phyloP scores from a whole-genome alignment of 164 flowering plant genomes.

The Magnolia sinica region DNA sequence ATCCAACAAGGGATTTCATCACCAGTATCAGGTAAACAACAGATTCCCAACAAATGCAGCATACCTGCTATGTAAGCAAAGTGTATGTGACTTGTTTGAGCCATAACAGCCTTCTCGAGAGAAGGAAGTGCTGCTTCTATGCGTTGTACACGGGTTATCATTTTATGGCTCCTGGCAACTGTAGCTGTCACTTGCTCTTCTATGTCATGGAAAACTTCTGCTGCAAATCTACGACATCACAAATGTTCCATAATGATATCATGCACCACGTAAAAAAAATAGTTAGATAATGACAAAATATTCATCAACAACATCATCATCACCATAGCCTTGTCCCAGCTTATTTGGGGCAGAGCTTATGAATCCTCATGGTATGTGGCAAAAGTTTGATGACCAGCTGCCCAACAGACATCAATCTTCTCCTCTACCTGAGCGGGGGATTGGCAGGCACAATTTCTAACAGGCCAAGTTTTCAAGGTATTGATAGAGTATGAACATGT shows the following conservation, averaged over 20 bases:
- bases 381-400: too few relatives aligned
- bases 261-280: background rate
- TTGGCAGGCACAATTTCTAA: background rate
- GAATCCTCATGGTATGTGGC: too few relatives aligned
- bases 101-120: slow-evolving; percentile 69
- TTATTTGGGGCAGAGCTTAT: too few relatives aligned
- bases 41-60: slow-evolving; percentile 9
- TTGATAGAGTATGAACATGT: background rate
- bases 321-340: background rate
- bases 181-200: slow-evolving; percentile 79
- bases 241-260: slow-evolving; percentile 11
- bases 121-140: slow-evolving; percentile 78
- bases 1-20: too few relatives aligned
- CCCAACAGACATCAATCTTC: too few relatives aligned
- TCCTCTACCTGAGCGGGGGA: background rate
- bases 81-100: slow-evolving; percentile 80
- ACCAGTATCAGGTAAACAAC: slow-evolving; percentile 7
- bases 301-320: background rate
- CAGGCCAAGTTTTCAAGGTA: too few relatives aligned
- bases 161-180: slow-evolving; percentile 71
- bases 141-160: slow-evolving; percentile 57
- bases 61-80: slow-evolving; percentile 88
- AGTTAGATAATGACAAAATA: background rate
- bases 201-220: slow-evolving; percentile 86
- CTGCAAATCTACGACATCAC: slow-evolving; percentile 66